Evolutionary conservation across 805 yeast genomes (phyloP).

Genomic region (Spathaspora passalidarum): DNA sequence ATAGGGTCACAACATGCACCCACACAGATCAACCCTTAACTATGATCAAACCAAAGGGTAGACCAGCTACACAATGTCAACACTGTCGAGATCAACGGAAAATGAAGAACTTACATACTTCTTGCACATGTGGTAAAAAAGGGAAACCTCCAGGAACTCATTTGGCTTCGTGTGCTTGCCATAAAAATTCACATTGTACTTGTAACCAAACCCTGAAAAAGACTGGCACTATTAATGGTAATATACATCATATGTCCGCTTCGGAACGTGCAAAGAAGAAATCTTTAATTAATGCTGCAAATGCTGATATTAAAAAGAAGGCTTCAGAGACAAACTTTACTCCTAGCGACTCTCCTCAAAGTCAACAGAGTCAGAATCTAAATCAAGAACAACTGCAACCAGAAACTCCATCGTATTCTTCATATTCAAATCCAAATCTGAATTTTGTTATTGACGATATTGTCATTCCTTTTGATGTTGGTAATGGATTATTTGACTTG

Average conservation of each 20-base stretch:
- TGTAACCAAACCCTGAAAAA: slow-evolving; percentile 22
- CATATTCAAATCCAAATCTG: not conserved
- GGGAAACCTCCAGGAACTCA: slow-evolving; percentile 39
- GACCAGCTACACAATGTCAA: slow-evolving; percentile 89
- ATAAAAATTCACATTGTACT: slow-evolving; percentile 39
- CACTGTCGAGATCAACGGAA: slow-evolving; percentile 80
- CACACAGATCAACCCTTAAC: slow-evolving; percentile 89
- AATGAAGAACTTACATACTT: slow-evolving; percentile 59
- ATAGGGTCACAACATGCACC: slow-evolving; percentile 88
- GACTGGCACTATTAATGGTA: slow-evolving; percentile 6
- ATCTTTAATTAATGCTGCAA: slow-evolving; percentile 12
- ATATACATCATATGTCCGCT: slow-evolving; percentile 14
- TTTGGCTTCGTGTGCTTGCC: slow-evolving; percentile 36
- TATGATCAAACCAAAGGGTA: slow-evolving; percentile 93
- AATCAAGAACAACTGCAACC: slow-evolving; percentile 1
- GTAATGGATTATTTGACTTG: slow-evolving; percentile 28
- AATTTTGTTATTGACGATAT: slow-evolving; percentile 30
- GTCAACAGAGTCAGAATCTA: slow-evolving; percentile 1
- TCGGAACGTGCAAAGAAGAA: slow-evolving; percentile 14
- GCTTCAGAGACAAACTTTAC: not conserved
- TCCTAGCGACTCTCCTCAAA: not conserved
- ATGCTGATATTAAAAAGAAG: slow-evolving; percentile 10
- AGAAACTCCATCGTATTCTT: not conserved
- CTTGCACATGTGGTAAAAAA: slow-evolving; percentile 68
- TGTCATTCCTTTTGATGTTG: slow-evolving; percentile 27